phyloP scores from a whole-genome alignment of 441 rosid species.

The Brassica balearica region DNA sequence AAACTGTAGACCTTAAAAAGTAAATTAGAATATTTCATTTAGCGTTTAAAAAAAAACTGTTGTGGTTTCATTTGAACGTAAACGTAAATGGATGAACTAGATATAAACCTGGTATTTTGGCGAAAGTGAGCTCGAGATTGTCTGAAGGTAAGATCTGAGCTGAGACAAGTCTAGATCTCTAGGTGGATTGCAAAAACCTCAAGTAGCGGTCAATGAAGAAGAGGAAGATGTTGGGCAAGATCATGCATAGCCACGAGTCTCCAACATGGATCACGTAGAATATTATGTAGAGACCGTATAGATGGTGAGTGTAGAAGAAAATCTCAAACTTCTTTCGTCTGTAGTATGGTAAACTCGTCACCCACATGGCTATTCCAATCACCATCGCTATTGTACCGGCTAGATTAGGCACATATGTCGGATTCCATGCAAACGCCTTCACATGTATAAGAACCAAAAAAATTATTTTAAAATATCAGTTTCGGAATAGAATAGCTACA shows the following conservation, averaged over 20 bases:
- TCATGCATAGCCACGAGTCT: conserved; percentile 51
- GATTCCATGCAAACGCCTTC: conserved; percentile 60
- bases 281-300: conserved; percentile 58
- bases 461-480: background rate
- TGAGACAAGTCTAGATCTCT: conserved; percentile 52
- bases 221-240: conserved; percentile 71
- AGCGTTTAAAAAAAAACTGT: background rate
- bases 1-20: background rate
- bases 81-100: no score
- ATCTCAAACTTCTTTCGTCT: conserved; percentile 66
- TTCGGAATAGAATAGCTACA: no score
- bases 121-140: conserved; percentile 53
- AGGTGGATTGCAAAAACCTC: conserved; percentile 68
- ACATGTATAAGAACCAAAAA: background rate
- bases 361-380: conserved; percentile 63
- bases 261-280: conserved; percentile 72
- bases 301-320: conserved; percentile 70
- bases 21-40: background rate
- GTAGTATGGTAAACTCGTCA: conserved; percentile 54
- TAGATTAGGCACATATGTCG: conserved; percentile 47
- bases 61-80: background rate
- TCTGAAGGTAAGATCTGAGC: conserved; percentile 59
- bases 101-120: no score
- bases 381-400: conserved; percentile 62
- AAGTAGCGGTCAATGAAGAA: conserved; percentile 72